Base-by-base conservation (phyloP, 2,329 filamentous ascomycete species). In the Aspergillus ibericus region DNA sequence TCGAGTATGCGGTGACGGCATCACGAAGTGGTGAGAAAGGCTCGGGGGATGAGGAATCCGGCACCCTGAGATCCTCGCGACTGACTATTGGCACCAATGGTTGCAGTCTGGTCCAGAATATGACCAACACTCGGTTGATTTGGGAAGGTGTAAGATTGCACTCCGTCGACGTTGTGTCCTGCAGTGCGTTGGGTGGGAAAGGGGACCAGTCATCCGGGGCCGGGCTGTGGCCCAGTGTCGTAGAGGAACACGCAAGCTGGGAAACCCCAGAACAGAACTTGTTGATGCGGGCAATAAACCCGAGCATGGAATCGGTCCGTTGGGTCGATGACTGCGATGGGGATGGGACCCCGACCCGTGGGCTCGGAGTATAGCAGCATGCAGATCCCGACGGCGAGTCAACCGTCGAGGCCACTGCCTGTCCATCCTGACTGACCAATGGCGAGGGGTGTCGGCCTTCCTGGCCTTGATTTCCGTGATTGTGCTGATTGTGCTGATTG, bases 1-100 rank as follows among this genome's bases (percentile, higher is more conserved):
- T 59, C 12, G 57, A 51, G 42, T 63, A 62, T n/a, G 66, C 66
- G 1, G 55, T 64, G 7, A 67, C 27, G n/a, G 62, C 61, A 50
- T 68, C 63, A 16, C 56, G 55, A 5, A 68, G 59, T 7, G 62
- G 58, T 6, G 10, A 18, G 5, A 27, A 50, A 46, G 9, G 32
- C 5, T 29, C 27, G 2, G 27, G 27, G 27, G 27, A 29, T 4
- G 27, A 7, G 9, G 6, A 9, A 29, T 29, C 8, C 27, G 27
- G 2, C 5, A 9, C 32, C 18, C 4, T 57, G 27, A 59, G 4
- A 15, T 59, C 56, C 15, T 38, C 38, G 6, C n/a, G 48, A 6
- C 40, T 9, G 15, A 59, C 20, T 9, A 59, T 59, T 9, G 56
- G 52, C 16, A 55, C 50, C 9, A 32, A 18, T 16, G 56, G 56